Base-by-base conservation (phyloP, 2,329 filamentous ascomycete genomes). In the Penicillium polonicum region DNA sequence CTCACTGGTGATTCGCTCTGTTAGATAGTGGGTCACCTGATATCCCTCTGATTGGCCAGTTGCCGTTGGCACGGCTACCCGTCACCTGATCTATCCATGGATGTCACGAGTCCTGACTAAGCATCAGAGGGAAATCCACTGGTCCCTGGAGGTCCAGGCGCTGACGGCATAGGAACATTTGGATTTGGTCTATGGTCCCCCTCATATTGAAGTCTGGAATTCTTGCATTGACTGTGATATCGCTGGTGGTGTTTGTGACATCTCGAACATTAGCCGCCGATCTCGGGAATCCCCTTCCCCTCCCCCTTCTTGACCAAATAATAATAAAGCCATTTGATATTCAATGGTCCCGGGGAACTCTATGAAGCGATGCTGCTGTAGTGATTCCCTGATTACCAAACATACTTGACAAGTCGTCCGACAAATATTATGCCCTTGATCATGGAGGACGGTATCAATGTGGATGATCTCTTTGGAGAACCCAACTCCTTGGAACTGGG, bases 391-490 rank as follows among this genome's bases (percentile, higher is more conserved):
- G 35, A 42, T 45, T 43, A 43, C 38, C 39, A 31, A 41, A 53
- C 29, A 41, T 21, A 35, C 6, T 59, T 43, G n/a, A 59, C 21
- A 44, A 43, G 27, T 41, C 21, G n/a, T 50, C 48, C 43, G 38
- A 21, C 23, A 48, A 19, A 58, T 60, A 67, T 42, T 42, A 82
- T 82, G 78, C 79, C 79, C 56, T 70, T 82, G 69, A 84, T 84
- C 60, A 82, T 86, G 82, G 78, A 83, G 72, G 75, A 80, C 59
- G 78, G 80, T 27, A 73, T 87, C 65, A 84, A 86, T 64, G 86
- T 89, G 42, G 86, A 89, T 68, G 89, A 92, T 70, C 80, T 92
- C 35, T 92, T 92, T 71, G 89, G 87, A 38, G 89, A 91, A 77
- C 80, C 70, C 73, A 76, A 64, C 74, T 83, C 71, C 68, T 74